Evolutionary conservation across 345 rosid species (phyloP).

Genomic region (Psidium guajava): DNA sequence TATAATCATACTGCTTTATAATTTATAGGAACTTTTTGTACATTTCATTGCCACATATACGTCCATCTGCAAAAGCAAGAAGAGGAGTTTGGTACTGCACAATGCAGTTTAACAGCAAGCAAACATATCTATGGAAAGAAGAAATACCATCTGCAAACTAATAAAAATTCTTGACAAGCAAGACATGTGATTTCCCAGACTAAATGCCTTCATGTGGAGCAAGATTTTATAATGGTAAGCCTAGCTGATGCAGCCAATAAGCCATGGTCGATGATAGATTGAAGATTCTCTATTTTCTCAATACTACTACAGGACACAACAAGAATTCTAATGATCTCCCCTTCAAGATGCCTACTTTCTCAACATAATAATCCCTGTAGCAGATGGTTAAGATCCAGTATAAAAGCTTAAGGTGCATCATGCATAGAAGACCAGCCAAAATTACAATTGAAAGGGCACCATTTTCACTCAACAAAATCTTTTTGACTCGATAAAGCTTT

Average conservation of each 20-base stretch:
- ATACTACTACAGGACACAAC: not conserved
- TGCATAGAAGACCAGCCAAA: not conserved
- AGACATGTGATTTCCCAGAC: not conserved
- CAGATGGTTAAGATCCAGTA: not conserved
- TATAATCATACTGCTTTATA: not conserved
- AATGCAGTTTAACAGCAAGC: not conserved
- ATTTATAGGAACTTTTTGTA: not conserved
- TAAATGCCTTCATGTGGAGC: not conserved
- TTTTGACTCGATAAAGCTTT: not conserved
- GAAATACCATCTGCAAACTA: not conserved
- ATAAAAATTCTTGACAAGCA: not conserved
- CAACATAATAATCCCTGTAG: not conserved
- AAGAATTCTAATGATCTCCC: not conserved
- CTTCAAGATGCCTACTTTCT: not conserved
- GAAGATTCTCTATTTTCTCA: not conserved
- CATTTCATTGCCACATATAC: not conserved
- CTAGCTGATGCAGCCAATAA: not conserved
- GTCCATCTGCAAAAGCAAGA: not conserved
- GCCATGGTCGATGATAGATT: not conserved
- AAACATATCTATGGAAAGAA: not conserved
- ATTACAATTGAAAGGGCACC: not conserved
- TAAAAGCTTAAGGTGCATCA: not conserved
- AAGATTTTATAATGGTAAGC: not conserved
- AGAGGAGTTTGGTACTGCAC: not conserved
- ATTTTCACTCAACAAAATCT: not conserved